phyloP scores from a whole-genome alignment of 495 filamentous ascomycete genomes.

The Penicillium paxilli region DNA sequence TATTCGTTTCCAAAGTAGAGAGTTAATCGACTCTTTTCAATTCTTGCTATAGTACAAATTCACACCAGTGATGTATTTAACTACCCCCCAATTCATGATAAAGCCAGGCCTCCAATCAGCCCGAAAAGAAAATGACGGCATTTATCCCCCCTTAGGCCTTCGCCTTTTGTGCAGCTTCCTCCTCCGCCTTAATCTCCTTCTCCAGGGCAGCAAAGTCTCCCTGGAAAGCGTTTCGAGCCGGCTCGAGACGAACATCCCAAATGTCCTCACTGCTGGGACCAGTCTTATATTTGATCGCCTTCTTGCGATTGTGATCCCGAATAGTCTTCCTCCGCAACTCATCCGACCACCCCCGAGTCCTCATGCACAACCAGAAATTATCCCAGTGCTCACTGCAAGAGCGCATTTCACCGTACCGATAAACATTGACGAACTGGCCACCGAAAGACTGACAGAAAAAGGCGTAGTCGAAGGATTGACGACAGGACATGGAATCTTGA shows the following conservation, averaged over 20 bases:
- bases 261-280: constrained; percentile 88
- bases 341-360: constrained; percentile 51
- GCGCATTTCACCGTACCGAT: constrained; percentile 75
- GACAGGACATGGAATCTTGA: constrained; percentile 82
- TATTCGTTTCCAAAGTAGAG: constrained; percentile 3
- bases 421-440: constrained; percentile 82
- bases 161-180: constrained; percentile 30
- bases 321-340: constrained; percentile 58
- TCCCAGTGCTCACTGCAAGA: constrained; percentile 79
- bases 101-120: neutral
- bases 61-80: constrained; percentile 2
- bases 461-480: constrained; percentile 84
- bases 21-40: neutral
- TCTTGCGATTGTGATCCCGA: constrained; percentile 68
- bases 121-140: too few relatives aligned
- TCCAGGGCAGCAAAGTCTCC: constrained; percentile 61
- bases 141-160: constrained; percentile 12
- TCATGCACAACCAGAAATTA: constrained; percentile 97
- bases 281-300: constrained; percentile 69
- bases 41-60: constrained; percentile 8
- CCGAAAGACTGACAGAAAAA: constrained; percentile 95
- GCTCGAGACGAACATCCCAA: constrained; percentile 68
- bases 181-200: constrained; percentile 50
- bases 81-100: constrained; percentile 17
- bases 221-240: constrained; percentile 51